Conservation (phyloP, 768 basidiomycete genomes). For the Leccinum sublutescens region DNA sequence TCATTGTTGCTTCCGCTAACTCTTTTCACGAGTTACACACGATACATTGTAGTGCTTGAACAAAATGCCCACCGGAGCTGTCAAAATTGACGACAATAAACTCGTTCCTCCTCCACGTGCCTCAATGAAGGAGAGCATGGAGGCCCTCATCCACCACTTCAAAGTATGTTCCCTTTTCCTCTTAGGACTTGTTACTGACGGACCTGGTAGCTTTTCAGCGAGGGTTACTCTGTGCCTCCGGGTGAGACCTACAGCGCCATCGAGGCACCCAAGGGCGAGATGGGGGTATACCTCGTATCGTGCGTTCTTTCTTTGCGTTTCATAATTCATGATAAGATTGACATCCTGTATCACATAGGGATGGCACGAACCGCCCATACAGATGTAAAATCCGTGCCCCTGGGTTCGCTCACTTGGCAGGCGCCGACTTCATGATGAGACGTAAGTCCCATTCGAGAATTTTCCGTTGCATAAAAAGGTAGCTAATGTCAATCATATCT, state of each 20-base stretch:
- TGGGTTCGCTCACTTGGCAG: constrained; percentile 93
- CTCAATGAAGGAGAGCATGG: constrained; percentile 99
- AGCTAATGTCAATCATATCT: constrained; percentile 8
- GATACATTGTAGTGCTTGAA: constrained; percentile 72
- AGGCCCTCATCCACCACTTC: constrained; percentile 97
- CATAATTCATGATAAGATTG: not conserved
- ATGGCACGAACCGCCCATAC: constrained; percentile 95
- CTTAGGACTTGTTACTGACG: not conserved
- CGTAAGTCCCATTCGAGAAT: constrained; percentile 45
- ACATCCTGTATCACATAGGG: constrained; percentile 41
- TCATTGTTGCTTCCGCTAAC: not conserved
- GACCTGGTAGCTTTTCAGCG: constrained; percentile 74
- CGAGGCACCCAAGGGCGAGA: constrained; percentile 98
- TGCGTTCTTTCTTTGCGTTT: constrained; percentile 36
- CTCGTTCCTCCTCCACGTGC: constrained; percentile 94
- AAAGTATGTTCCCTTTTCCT: constrained; percentile 51
- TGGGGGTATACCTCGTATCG: constrained; percentile 98
- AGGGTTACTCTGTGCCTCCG: constrained; percentile 95
- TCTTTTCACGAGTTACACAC: not conserved
- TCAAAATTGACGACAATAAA: constrained; percentile 98
- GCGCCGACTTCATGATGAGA: constrained; percentile 98
- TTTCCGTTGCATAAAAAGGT: not conserved
- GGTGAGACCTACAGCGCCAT: constrained; percentile 97
- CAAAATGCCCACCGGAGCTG: constrained; percentile 90
- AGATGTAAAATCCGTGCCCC: constrained; percentile 96